Conservation (phyloP, 2,329 filamentous ascomycete species). For the Hymenoscyphus fraxineus region DNA sequence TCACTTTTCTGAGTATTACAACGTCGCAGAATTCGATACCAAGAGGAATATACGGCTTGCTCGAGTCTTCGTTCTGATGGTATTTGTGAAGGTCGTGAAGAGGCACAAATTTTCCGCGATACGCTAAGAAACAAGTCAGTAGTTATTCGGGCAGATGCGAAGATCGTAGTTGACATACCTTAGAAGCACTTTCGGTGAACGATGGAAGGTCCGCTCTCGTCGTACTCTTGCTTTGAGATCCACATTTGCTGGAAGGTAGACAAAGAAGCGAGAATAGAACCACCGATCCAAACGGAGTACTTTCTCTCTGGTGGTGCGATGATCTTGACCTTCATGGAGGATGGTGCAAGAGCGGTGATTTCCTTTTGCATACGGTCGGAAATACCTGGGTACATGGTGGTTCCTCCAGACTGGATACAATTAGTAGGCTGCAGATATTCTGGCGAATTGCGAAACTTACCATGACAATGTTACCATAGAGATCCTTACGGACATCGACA, state of each 20-base stretch:
- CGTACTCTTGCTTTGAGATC: conserved; percentile 99
- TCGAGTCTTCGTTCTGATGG: conserved; percentile 32
- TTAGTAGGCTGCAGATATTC: conserved; percentile 19
- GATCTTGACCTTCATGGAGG: conserved; percentile 99
- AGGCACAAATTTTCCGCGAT: conserved; percentile 30
- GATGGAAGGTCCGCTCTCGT: conserved; percentile 98
- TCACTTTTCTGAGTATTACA: conserved; percentile 34
- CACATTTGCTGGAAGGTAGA: conserved; percentile 99
- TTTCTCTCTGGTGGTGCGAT: conserved; percentile 99
- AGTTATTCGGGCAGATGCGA: not conserved
- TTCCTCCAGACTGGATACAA: conserved; percentile 83
- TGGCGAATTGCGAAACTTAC: conserved; percentile 53
- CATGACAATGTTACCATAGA: conserved; percentile 99
- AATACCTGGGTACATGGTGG: conserved; percentile 99
- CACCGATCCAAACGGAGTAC: conserved; percentile 99
- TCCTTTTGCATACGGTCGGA: conserved; percentile 99
- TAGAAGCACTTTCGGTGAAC: conserved; percentile 99
- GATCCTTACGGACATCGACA: conserved; percentile 99
- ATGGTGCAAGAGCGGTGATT: conserved; percentile 98
- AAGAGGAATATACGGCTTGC: conserved; percentile 28
- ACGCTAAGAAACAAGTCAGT: conserved; percentile 14
- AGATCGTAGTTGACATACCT: conserved; percentile 49
- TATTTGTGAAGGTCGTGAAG: conserved; percentile 35
- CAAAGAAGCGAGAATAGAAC: conserved; percentile 98
- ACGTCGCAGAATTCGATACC: conserved; percentile 28